These are phyloP conservation scores for Backusella luteola DNA, from an alignment of 192 early-diverging fungal species.

Conservation along the genomic window DNA sequence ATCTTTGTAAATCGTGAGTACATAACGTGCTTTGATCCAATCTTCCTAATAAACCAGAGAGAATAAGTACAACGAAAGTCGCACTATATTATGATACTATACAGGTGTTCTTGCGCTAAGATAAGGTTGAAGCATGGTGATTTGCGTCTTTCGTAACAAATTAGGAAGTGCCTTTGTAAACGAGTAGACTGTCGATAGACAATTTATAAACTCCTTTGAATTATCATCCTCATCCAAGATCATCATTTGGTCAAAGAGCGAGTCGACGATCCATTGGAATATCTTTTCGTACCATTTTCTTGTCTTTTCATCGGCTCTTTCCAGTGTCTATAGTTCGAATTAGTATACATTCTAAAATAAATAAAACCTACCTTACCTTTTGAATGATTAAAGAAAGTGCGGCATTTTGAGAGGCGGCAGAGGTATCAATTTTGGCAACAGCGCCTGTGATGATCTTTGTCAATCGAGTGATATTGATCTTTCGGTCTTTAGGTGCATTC, in stretches of 20 bases:
- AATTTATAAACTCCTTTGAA: slow-evolving; percentile 18
- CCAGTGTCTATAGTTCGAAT: slow-evolving; percentile 27
- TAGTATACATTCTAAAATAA: background rate
- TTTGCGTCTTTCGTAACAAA: slow-evolving; percentile 34
- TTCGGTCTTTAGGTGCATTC: slow-evolving; percentile 5
- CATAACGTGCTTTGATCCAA: slow-evolving; percentile 43
- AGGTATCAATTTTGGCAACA: slow-evolving; percentile 8
- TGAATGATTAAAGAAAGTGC: slow-evolving; percentile 29
- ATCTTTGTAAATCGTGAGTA: slow-evolving; percentile 53
- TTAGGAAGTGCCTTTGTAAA: slow-evolving; percentile 33
- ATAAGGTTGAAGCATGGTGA: slow-evolving; percentile 57
- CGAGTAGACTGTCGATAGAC: slow-evolving; percentile 26
- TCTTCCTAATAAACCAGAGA: slow-evolving; percentile 44
- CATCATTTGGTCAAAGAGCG: slow-evolving; percentile 71
- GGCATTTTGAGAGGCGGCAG: slow-evolving; percentile 23
- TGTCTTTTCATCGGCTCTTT: slow-evolving; percentile 42
- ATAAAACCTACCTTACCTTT: background rate
- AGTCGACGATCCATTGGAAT: slow-evolving; percentile 68
- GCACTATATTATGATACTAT: background rate
- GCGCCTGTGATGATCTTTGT: slow-evolving; percentile 13
- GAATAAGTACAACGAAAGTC: background rate
- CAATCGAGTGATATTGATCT: slow-evolving; percentile 9
- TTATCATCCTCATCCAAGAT: slow-evolving; percentile 56
- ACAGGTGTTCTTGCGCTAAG: slow-evolving; percentile 38
- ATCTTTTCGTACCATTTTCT: slow-evolving; percentile 47